phyloP scores from a whole-genome alignment of 371 early-diverging fungal genomes.

The Apophysomyces variabilis region DNA sequence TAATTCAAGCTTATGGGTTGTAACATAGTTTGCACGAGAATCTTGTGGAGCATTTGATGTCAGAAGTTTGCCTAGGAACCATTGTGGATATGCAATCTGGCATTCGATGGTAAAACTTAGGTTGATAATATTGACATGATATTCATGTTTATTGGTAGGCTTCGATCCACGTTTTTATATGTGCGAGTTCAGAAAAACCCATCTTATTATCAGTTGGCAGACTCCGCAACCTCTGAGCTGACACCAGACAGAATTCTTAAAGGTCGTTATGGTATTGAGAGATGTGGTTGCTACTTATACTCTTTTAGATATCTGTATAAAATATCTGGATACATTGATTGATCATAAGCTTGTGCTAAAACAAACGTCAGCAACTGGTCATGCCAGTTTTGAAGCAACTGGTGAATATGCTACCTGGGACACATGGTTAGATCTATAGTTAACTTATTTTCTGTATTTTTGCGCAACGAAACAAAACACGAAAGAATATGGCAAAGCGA shows the following conservation, averaged over 20 bases:
- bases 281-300: background rate
- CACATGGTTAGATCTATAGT: background rate
- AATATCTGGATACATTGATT: constrained; percentile 46
- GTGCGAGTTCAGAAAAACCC: constrained; percentile 70
- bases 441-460: no score
- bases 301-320: constrained; percentile 55
- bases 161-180: constrained; percentile 77
- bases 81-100: constrained; percentile 60
- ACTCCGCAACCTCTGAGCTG: constrained; percentile 8
- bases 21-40: constrained; percentile 63
- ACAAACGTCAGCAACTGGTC: background rate
- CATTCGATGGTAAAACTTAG: constrained; percentile 60
- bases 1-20: background rate
- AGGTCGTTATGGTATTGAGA: constrained; percentile 23
- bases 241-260: constrained; percentile 50
- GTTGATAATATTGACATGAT: background rate
- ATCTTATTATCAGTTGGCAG: constrained; percentile 55
- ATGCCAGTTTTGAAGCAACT: constrained; percentile 12
- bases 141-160: constrained; percentile 40
- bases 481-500: constrained; percentile 50
- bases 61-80: constrained; percentile 81
- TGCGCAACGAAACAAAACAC: no score
- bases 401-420: background rate
- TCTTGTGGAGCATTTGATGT: constrained; percentile 81
- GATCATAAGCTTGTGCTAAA: constrained; percentile 16